Base-by-base conservation (phyloP, 2,329 filamentous ascomycete genomes). In the Penicillium hesseltinei region DNA sequence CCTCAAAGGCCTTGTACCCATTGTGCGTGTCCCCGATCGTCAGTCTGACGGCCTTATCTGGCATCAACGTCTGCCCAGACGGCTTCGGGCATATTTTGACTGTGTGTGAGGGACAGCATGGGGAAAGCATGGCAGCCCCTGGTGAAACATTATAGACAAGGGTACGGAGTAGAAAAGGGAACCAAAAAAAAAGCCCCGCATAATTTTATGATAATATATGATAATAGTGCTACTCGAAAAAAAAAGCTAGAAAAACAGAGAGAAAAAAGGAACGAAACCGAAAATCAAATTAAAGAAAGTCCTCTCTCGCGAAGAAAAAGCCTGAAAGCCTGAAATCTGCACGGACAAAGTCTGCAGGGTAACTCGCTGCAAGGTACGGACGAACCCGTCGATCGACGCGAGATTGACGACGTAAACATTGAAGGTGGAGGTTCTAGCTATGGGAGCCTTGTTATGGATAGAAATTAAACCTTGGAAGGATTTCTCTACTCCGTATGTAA, bases 291-390 rank as follows among this genome's bases (percentile, higher is more conserved):
- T n/a, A 25, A 31, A 31, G 29, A 13, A 45, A 52, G 13, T 13
- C 21, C 27, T 43, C 29, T 46, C 33, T 31, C 4, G 23, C 9
- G 21, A 15, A 27, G n/a, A 15, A 33, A 33, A 21, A 33, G 25
- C 17, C n/a, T 35, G 39, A 43, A 43, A 50, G 25, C 17, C 21
- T 40, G 47, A 51, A 39, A 11, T 56, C 59, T 62, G 61, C 62
- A 63, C 62, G 59, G 62, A 63, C 59, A 56, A 17, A 46, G 56
- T 50, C 43, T 64, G 63, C 64, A 66, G 63, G 61, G 63, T 60
- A 57, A 59, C 53, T 66, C 35, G 55, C 61, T 66, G 64, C 64
- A 66, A 66, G 64, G 64, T 66, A 66, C 64, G 62, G 64, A 59
- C 56, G 63, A 66, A 66, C 63, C 63, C 58, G 64, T 66, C 58